phyloP scores from a whole-genome alignment of 1,139 yeast genomes.

The Lodderomyces pseudojiufengensis region DNA sequence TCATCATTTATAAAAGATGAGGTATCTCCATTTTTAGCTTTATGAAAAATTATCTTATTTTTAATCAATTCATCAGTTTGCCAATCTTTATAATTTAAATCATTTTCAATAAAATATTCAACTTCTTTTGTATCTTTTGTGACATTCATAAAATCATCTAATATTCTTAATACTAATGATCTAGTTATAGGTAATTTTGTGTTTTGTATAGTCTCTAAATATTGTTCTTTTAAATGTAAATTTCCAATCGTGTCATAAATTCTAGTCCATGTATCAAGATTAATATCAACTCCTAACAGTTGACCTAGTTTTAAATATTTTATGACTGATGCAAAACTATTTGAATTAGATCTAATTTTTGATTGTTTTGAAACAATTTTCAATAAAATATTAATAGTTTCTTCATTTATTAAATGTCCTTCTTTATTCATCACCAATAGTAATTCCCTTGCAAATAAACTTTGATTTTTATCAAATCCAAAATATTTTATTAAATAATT shows the following conservation, averaged over 20 bases:
- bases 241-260: slow-evolving; percentile 39
- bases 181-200: slow-evolving; percentile 33
- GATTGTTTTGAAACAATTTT: slow-evolving; percentile 33
- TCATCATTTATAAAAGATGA: slow-evolving; percentile 7
- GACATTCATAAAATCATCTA: slow-evolving; percentile 35
- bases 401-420: slow-evolving; percentile 39
- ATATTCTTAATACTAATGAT: slow-evolving; percentile 26
- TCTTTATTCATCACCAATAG: slow-evolving; percentile 42
- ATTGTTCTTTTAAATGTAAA: slow-evolving; percentile 35
- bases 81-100: slow-evolving; percentile 32
- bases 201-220: slow-evolving; percentile 29
- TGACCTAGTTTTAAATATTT: slow-evolving; percentile 31
- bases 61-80: slow-evolving; percentile 25
- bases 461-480: slow-evolving; percentile 42
- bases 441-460: slow-evolving; percentile 40
- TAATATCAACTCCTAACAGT: slow-evolving; percentile 26
- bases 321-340: slow-evolving; percentile 28
- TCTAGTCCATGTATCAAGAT: slow-evolving; percentile 36
- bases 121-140: slow-evolving; percentile 26
- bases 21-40: neutral
- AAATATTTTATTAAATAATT: slow-evolving; percentile 41
- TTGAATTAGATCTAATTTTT: slow-evolving; percentile 30
- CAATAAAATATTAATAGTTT: slow-evolving; percentile 38
- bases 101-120: slow-evolving; percentile 31
- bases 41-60: slow-evolving; percentile 28